Evolutionary conservation across 257 asterid genomes (phyloP), one percentile per base, ranked within the genome.

Genomic region (Leptodermis oblonga): DNA sequence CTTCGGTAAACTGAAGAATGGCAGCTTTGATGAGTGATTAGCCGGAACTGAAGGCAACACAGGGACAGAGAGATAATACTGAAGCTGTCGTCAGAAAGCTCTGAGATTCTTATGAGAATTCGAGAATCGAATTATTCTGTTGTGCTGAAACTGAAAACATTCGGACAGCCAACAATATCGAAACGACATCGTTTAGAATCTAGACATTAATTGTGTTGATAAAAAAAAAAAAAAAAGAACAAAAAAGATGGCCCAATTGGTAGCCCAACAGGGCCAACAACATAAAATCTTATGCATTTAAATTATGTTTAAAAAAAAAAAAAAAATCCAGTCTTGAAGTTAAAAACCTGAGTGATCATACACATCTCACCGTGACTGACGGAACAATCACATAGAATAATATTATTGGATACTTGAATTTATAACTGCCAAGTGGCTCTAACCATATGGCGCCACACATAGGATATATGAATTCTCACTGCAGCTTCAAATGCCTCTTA

Each of bases 71-170:
- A 4, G 43, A 52, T 52, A 52, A 52, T 52, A 30, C 59, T 20
- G 59, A 9, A 52, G 59, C n/a, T 52, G 59, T 52, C 59, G n/a
- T n/a, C n/a, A n/a, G n/a, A 30, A 9, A 52, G 59, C 59, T 52
- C 30, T 52, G 59, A 52, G 59, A 7, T 52, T n/a, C 59, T 22
- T 52, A 26, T 52, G 30, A 52, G 59, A 22, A 23, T n/a, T 22
- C n/a, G 59, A 30, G 30, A 52, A 52, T 52, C 59, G 59, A 52
- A 52, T 22, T 52, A 52, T 52, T 52, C 59, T 52, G 59, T 52
- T 52, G 30, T 7, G 30, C 59, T 20, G 30, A 30, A 20, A 30
- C 14, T 26, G 9, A 9, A 52, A 52, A 52, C 30, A 52, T 52
- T 20, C 2, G 59, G 56, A 52, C 7, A 0, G 1, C 5, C 59